Evolutionary conservation across 106 monocot species (phyloP).

Genomic region (Posidonia australis): DNA sequence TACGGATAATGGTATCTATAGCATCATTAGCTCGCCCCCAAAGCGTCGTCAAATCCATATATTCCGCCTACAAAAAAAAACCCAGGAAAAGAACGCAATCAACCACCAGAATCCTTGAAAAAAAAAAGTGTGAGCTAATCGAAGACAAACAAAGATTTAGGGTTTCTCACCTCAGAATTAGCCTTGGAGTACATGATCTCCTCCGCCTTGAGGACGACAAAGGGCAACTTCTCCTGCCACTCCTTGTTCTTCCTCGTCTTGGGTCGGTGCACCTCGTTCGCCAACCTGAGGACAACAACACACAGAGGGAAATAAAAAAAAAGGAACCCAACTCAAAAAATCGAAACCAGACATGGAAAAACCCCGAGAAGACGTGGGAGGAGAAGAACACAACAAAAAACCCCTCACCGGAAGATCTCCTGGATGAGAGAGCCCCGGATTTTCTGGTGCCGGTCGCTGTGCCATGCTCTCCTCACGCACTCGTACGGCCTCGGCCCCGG

Average conservation of each 20-base stretch:
- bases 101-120: neutral
- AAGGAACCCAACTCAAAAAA: neutral
- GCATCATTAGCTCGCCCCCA: constrained; percentile 62
- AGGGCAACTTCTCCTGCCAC: constrained; percentile 86
- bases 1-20: constrained; percentile 59
- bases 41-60: constrained; percentile 56
- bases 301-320: neutral
- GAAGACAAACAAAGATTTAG: neutral
- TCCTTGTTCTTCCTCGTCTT: constrained; percentile 68
- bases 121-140: no score
- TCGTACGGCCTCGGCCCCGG: constrained; percentile 88
- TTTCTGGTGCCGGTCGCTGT: constrained; percentile 84
- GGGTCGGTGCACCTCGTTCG: constrained; percentile 54
- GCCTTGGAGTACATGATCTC: constrained; percentile 96
- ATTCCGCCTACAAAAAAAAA: constrained; percentile 43
- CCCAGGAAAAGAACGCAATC: neutral
- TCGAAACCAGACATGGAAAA: no score
- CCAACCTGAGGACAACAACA: constrained; percentile 28
- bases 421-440: constrained; percentile 79
- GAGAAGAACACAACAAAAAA: neutral
- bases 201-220: constrained; percentile 74
- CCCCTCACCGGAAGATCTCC: constrained; percentile 62
- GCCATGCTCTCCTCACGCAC: constrained; percentile 86
- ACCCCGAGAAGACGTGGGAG: no score
- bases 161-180: constrained; percentile 55